Conservation (phyloP, 768 basidiomycete genomes). For the Rhizopogon vinicolor region DNA sequence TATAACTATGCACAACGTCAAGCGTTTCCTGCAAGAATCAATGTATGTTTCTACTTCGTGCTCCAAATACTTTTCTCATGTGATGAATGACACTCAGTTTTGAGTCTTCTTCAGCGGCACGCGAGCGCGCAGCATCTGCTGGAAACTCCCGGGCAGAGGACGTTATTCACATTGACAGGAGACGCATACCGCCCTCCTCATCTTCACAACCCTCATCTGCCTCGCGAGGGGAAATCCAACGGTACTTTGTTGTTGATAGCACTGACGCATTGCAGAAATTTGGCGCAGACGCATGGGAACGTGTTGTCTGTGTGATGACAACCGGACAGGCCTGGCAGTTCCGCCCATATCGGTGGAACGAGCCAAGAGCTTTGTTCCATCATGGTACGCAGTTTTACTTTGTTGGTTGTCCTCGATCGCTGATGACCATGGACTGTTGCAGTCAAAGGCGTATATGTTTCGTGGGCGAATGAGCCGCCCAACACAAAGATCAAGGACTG, state of each 20-base stretch:
- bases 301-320: slow-evolving; percentile 96
- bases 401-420: not conserved
- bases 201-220: slow-evolving; percentile 10
- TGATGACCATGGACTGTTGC: not conserved
- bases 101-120: slow-evolving; percentile 72
- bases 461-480: slow-evolving; percentile 91
- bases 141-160: slow-evolving; percentile 78
- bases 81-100: slow-evolving; percentile 39
- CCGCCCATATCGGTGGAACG: slow-evolving; percentile 93
- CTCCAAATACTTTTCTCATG: not conserved
- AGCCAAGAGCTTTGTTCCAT: slow-evolving; percentile 89
- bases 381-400: slow-evolving; percentile 54
- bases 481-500: slow-evolving; percentile 90
- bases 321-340: slow-evolving; percentile 99
- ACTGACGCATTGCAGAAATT: slow-evolving; percentile 92
- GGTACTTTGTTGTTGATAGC: slow-evolving; percentile 88
- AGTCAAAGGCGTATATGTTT: slow-evolving; percentile 96
- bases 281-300: slow-evolving; percentile 90
- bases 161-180: slow-evolving; percentile 83
- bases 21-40: slow-evolving; percentile 88
- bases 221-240: slow-evolving; percentile 38
- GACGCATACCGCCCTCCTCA: slow-evolving; percentile 46
- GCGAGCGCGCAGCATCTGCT: slow-evolving; percentile 60
- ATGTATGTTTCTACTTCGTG: slow-evolving; percentile 39
- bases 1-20: slow-evolving; percentile 98